phyloP scores from a whole-genome alignment of 2,329 filamentous ascomycete genomes.

The Tolypocladium album region DNA sequence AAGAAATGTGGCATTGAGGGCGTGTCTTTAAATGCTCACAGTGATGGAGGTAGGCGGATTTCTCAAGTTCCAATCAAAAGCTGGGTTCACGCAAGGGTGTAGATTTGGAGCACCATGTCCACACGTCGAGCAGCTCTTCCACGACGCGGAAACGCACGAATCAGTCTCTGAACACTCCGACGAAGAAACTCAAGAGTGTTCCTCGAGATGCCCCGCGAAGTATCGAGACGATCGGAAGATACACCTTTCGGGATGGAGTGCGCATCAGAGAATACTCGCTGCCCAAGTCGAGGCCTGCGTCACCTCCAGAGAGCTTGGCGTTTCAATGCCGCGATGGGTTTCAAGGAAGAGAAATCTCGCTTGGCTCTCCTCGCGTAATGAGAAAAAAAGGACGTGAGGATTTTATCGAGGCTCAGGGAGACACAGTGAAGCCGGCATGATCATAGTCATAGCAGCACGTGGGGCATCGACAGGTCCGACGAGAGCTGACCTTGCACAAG shows the following conservation, averaged over 20 bases:
- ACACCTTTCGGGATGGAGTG: slow-evolving; percentile 15
- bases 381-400: neutral
- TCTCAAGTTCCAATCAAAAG: too few species aligned
- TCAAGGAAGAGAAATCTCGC: slow-evolving; percentile 9
- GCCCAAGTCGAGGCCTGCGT: slow-evolving; percentile 3
- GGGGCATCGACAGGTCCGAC: too few species aligned
- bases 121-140: neutral
- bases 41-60: neutral
- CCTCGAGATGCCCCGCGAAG: slow-evolving; percentile 14
- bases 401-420: neutral
- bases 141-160: neutral
- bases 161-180: neutral
- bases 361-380: slow-evolving; percentile 8
- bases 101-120: neutral
- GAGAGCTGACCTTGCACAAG: too few species aligned
- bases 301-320: slow-evolving; percentile 4
- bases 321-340: slow-evolving; percentile 22
- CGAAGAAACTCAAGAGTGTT: slow-evolving; percentile 10
- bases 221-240: slow-evolving; percentile 15
- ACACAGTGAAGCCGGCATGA: neutral
- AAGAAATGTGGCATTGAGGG: neutral
- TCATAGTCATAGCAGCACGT: neutral
- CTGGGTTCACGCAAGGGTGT: neutral
- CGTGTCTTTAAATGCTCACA: accelerated
- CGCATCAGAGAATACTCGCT: slow-evolving; percentile 18